Evolutionary conservation across 2,329 filamentous ascomycete species (phyloP), one percentile per base, ranked within the genome.

Genomic region (Fusarium multiceps): DNA sequence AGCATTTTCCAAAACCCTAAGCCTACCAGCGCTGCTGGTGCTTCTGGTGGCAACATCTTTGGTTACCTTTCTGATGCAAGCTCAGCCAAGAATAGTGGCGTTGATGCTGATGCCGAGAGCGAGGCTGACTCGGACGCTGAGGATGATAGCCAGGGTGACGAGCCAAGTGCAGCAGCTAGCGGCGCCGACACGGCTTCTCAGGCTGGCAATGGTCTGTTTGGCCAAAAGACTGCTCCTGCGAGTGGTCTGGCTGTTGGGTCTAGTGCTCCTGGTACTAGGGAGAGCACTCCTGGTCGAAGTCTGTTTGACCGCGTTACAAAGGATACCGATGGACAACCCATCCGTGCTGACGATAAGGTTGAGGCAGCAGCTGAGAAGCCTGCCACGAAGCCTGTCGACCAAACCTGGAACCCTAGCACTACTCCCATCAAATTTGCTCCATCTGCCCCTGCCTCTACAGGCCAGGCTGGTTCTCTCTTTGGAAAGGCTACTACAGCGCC

Each of bases 41-140:
- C 76, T 25, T 75, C 70, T 18, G 73, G 77, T 43, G 72, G 78
- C 47, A 89, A 90, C 73, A 88, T 89, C 51, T 90, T 90, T 73
- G 84, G 84, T 25, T 86, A 89, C 69, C 81, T 90, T 10, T 89
- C 87, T 2, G 86, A 88, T 72, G 81, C 80, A 32, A 87, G 86
- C 69, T 86, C 85, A 16, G 80, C 83, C 42, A 86, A 86, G 76
- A 87, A 84, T 53, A 88, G 87, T 66, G 84, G 84, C 2, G 78
- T 81, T 13, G 84, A 86, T 18, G 82, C 82, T 20, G 85, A 85
- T 53, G 80, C 76, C 9, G 83, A 86, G 66, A 82, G 80, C 65
- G 82, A 84, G 59, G 78, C 81, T 20, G 83, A 82, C 21, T 81
- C 81, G 4, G 83, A 85, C 30, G 76, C 64, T 16, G 80, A 82